Evolutionary conservation across 2,329 filamentous ascomycete species (phyloP).

Genomic region (Alternaria triticina): DNA sequence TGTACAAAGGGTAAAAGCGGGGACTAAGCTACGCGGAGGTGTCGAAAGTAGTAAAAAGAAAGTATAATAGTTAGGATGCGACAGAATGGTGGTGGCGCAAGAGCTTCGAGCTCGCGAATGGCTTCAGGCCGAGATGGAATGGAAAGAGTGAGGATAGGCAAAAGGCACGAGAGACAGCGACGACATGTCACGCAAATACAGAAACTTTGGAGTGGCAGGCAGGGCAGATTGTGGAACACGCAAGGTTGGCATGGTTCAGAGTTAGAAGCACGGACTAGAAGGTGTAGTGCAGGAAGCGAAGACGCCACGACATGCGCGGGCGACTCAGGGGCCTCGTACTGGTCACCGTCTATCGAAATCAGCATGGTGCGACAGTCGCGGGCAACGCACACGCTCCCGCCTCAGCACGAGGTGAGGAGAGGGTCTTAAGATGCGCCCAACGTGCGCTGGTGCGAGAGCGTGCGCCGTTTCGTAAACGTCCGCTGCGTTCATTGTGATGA

Average conservation of each 20-base stretch:
- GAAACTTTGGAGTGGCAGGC: slow-evolving; percentile 30
- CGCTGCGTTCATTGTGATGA: background rate
- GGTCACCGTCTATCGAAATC: slow-evolving; percentile 25
- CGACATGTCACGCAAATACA: slow-evolving; percentile 30
- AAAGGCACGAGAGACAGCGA: slow-evolving; percentile 23
- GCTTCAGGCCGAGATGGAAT: slow-evolving; percentile 18
- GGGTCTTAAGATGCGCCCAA: slow-evolving; percentile 2
- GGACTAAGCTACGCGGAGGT: slow-evolving; percentile 20
- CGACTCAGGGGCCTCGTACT: slow-evolving; percentile 28
- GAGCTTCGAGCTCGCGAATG: slow-evolving; percentile 40
- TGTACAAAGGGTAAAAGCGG: slow-evolving; percentile 16
- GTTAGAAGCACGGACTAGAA: slow-evolving; percentile 29
- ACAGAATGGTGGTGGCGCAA: slow-evolving; percentile 17
- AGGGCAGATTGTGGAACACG: slow-evolving; percentile 33
- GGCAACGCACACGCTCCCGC: slow-evolving; percentile 37
- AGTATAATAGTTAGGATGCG: slow-evolving; percentile 20
- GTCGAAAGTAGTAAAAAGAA: slow-evolving; percentile 22
- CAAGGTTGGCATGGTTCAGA: slow-evolving; percentile 25
- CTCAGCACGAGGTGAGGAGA: slow-evolving; percentile 31
- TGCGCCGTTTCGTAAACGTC: background rate
- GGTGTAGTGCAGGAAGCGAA: slow-evolving; percentile 31
- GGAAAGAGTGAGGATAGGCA: slow-evolving; percentile 24
- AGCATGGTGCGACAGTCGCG: slow-evolving; percentile 41
- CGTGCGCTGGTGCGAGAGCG: background rate
- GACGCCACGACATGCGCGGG: slow-evolving; percentile 29